phyloP scores from a whole-genome alignment of 129 eudicot species.

The Logfia minima region DNA sequence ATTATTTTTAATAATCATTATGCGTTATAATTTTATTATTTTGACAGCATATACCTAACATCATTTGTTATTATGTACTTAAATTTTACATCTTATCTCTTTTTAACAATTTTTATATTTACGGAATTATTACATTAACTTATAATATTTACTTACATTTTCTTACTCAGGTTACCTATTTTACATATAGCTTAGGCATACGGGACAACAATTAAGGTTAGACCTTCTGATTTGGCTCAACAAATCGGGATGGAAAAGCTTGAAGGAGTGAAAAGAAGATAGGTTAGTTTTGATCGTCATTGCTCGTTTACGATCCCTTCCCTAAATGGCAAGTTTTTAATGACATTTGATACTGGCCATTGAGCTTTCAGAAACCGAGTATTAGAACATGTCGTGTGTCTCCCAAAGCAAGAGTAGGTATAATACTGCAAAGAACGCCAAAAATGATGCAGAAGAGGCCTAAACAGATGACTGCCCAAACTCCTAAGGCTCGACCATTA shows the following conservation, averaged over 20 bases:
- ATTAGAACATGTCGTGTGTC: background rate
- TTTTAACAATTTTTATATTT: no score
- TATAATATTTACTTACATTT: no score
- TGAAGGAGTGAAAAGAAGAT: conserved; percentile 59
- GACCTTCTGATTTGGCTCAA: conserved; percentile 56
- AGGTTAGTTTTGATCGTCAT: conserved; percentile 33
- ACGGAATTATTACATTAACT: no score
- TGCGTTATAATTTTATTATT: no score
- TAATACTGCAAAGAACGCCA: conserved; percentile 56
- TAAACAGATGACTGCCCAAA: conserved; percentile 31
- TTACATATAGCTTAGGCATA: conserved; percentile 27
- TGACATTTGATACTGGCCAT: background rate
- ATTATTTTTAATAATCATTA: no score
- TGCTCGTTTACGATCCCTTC: background rate
- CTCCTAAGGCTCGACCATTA: conserved; percentile 43
- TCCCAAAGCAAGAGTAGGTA: conserved; percentile 38
- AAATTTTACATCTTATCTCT: no score
- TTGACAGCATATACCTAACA: no score
- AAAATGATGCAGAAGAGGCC: conserved; percentile 58
- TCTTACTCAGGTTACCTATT: no score
- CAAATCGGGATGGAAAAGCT: conserved; percentile 68
- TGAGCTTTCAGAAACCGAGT: background rate
- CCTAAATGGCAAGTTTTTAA: background rate
- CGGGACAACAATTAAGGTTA: conserved; percentile 27
- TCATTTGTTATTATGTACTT: no score